Conservation (phyloP, 1,284 basidiomycete genomes). For the Irpex sp. region DNA sequence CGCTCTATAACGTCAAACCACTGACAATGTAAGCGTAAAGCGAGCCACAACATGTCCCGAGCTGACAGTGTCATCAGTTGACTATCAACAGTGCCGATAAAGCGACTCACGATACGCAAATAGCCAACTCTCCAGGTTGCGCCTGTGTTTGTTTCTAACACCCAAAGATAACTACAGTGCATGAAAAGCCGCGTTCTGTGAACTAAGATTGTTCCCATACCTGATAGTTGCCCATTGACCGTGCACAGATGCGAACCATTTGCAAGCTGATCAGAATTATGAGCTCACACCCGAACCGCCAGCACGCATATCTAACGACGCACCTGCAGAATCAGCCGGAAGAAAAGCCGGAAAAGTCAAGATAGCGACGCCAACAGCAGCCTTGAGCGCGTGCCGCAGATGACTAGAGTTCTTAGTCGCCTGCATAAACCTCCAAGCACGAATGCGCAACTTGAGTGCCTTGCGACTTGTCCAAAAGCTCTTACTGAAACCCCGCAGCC, state of each 20-base stretch:
- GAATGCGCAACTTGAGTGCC: conserved; percentile 31
- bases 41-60: conserved; percentile 43
- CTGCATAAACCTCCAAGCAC: conserved; percentile 31
- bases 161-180: conserved; percentile 39
- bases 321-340: conserved; percentile 33
- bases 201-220: conserved; percentile 10
- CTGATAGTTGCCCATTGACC: conserved; percentile 51
- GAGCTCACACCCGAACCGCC: background rate
- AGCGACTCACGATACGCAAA: conserved; percentile 37
- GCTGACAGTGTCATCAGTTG: conserved; percentile 20
- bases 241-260: conserved; percentile 36
- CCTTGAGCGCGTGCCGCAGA: conserved; percentile 44
- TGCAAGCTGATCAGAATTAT: conserved; percentile 22
- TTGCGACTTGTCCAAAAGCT: conserved; percentile 31
- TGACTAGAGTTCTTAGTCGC: conserved; percentile 38
- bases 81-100: too few relatives aligned
- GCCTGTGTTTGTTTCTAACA: conserved; percentile 48
- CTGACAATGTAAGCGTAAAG: conserved; percentile 44
- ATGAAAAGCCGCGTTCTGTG: too few relatives aligned
- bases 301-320: background rate
- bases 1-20: conserved; percentile 1
- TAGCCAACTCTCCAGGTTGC: conserved; percentile 48
- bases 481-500: conserved; percentile 13
- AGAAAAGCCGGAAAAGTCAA: conserved; percentile 44
- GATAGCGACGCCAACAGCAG: conserved; percentile 41